phyloP scores from a whole-genome alignment of 768 basidiomycete genomes.

The Suillus decipiens region DNA sequence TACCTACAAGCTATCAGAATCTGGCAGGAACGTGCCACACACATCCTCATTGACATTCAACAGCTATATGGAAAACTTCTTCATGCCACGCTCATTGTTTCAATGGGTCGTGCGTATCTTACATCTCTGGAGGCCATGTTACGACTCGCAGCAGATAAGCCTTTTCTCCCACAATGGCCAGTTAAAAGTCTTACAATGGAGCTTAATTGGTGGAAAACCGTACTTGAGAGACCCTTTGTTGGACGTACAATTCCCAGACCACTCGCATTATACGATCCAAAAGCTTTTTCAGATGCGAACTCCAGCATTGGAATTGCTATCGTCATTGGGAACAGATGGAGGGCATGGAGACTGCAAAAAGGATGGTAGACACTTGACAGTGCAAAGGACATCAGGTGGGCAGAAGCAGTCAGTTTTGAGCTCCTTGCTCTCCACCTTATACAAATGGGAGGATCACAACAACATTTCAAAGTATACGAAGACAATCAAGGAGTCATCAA shows the following conservation, averaged over 20 bases:
- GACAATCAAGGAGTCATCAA: slow-evolving; percentile 39
- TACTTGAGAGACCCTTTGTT: neutral
- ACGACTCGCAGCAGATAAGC: neutral
- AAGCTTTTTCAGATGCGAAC: slow-evolving; percentile 7
- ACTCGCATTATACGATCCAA: no score
- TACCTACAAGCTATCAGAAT: no score
- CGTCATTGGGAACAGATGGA: slow-evolving; percentile 8
- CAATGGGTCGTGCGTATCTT: neutral
- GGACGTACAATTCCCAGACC: no score
- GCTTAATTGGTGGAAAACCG: neutral
- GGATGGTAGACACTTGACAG: slow-evolving; percentile 9
- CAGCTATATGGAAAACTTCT: no score
- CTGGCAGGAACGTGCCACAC: fast-evolving
- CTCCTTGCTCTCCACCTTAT: slow-evolving; percentile 13
- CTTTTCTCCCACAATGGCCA: neutral
- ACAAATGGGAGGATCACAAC: neutral
- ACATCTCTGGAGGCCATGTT: neutral
- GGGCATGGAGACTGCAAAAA: slow-evolving; percentile 14
- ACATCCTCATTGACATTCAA: no score
- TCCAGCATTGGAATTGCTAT: slow-evolving; percentile 17
- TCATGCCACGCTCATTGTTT: no score
- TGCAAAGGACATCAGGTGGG: slow-evolving; percentile 15
- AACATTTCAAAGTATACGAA: slow-evolving; percentile 13
- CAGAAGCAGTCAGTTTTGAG: slow-evolving; percentile 18
- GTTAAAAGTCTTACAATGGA: neutral